A percentile compares a stretch with the other conserved stretches of the same genome.
Evolutionary conservation across 192 early-diverging fungal genomes (phyloP).

Genomic region (Umbelopsis ramanniana): DNA sequence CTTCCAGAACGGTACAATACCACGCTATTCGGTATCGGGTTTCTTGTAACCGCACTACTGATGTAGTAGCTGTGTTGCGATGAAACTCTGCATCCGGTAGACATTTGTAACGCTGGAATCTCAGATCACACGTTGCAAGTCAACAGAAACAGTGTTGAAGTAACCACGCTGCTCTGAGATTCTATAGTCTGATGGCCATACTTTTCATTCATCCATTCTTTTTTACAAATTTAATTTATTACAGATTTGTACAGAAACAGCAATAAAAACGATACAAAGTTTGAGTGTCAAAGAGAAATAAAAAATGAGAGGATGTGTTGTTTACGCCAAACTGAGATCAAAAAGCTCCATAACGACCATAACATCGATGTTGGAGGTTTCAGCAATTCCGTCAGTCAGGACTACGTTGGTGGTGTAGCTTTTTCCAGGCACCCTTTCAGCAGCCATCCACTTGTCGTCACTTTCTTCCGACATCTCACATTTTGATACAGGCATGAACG

Average conservation of each 20-base stretch:
- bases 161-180: slow-evolving; percentile 5
- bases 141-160: slow-evolving; percentile 11
- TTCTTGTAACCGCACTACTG: slow-evolving; percentile 12
- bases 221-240: not conserved
- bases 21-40: not conserved
- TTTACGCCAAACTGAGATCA: slow-evolving; percentile 16
- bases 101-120: too few relatives aligned
- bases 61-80: slow-evolving; percentile 4
- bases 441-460: not conserved
- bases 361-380: slow-evolving; percentile 32
- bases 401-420: slow-evolving; percentile 31
- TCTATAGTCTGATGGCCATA: slow-evolving; percentile 15
- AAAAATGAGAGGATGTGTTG: not conserved
- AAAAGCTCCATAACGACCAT: slow-evolving; percentile 37
- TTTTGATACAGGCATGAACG: slow-evolving; percentile 34
- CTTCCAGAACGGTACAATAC: too few relatives aligned
- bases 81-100: not conserved
- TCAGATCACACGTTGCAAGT: not conserved
- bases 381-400: slow-evolving; percentile 1
- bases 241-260: not conserved
- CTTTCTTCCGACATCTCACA: not conserved
- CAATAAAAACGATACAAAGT: not conserved
- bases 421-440: not conserved
- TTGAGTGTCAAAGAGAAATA: not conserved
- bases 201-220: not conserved